Conservation (phyloP, 2,329 filamentous ascomycete genomes). For the Fusarium tanahbumbuense region DNA sequence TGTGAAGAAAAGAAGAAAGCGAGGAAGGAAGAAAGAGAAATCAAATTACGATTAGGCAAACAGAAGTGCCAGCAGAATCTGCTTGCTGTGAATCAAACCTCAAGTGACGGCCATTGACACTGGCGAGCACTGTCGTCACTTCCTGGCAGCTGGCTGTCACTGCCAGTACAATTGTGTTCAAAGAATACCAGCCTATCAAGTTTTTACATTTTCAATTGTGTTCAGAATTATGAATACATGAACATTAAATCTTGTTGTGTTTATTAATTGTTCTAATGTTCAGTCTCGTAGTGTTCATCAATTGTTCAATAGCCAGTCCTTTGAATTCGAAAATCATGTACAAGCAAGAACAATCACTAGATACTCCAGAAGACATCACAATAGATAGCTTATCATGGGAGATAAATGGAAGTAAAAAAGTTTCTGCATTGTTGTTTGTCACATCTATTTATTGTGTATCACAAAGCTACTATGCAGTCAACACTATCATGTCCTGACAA, state of each 20-base stretch:
- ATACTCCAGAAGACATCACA: not conserved
- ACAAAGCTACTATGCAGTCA: slow-evolving; percentile 15
- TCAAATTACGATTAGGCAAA: not conserved
- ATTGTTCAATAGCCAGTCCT: not conserved
- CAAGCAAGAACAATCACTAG: not conserved
- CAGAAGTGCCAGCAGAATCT: not conserved
- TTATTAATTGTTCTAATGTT: not conserved
- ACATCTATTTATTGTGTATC: slow-evolving; percentile 17
- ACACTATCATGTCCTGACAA: slow-evolving; percentile 13
- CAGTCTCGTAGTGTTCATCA: too few relatives aligned
- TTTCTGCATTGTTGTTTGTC: not conserved
- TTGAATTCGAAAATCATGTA: not conserved
- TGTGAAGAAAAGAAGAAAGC: not conserved
- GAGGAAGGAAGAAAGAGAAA: not conserved
- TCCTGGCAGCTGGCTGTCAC: not conserved
- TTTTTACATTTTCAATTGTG: not conserved
- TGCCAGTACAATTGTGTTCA: not conserved
- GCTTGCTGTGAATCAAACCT: slow-evolving; percentile 13
- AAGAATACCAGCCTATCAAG: not conserved
- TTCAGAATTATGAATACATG: not conserved
- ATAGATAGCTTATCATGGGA: not conserved
- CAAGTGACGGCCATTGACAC: slow-evolving; percentile 1
- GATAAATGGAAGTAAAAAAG: not conserved
- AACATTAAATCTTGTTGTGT: not conserved
- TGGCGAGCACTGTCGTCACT: not conserved